Evolutionary conservation across 805 yeast species (phyloP), one percentile per base, ranked within the genome.

Genomic region (Saccharomycopsis microspora): DNA sequence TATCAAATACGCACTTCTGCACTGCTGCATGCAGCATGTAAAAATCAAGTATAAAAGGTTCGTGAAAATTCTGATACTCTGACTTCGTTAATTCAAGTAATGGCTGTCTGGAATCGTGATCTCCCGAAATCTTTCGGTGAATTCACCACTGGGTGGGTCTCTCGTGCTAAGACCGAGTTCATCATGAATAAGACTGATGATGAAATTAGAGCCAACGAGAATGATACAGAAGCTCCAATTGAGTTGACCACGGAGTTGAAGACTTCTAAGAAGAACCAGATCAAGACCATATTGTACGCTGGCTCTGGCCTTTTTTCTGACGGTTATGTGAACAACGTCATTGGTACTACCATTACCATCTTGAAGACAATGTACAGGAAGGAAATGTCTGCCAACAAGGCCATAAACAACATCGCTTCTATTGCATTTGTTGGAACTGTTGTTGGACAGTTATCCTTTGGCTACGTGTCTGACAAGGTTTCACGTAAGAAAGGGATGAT

Each of bases 301-400:
- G 97, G 97, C 54, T 90, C 96, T 0, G 97, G 97, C 47, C 70
- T 89, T 41, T 88, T 89, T 65, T 82, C 94, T 34, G 97, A 90
- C 65, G 97, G 97, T 48, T 89, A 88, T 60, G 83, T 87, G 52
- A 88, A 88, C 63, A 86, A 85, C 66, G 80, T 93, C 46, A 83
- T 86, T 48, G 75, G 85, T 52, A 74, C 93, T 7, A 93, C 81
- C 28, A 72, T 81, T 37, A 78, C 88, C n/a, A 80, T 89, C 67
- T 70, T 89, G 54, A 62, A 72, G 10, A 66, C 59, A 3, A 69
- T 89, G 36, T 90, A 89, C 60, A 86, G 86, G 35, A 61, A 63
- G 0, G 76, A 73, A 56, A 82, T 82, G 59, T 61, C 76, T 3
- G 55, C 70, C 5, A 84, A 94, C 0, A 62, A 64, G 41, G 96